Evolutionary conservation across 768 basidiomycete genomes (phyloP).

Genomic region (Lactarius vividus): DNA sequence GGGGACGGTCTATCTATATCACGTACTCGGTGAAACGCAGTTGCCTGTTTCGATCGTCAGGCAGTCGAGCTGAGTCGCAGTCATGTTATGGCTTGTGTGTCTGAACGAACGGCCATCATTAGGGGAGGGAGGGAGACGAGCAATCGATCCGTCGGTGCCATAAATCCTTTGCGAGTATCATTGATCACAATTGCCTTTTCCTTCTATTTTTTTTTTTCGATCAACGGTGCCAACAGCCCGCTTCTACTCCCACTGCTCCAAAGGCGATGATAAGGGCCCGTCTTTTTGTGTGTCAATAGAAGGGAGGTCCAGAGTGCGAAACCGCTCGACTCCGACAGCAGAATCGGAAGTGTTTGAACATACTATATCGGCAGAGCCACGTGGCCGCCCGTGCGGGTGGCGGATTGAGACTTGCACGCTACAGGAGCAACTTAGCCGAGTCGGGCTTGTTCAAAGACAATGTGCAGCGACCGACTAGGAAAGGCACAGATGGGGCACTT

Average conservation of each 20-base stretch:
- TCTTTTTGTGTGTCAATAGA: conserved; percentile 24
- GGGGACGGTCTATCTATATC: conserved; percentile 24
- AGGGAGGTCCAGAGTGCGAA: conserved; percentile 16
- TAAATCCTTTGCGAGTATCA: conserved; percentile 15
- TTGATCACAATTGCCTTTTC: conserved; percentile 11
- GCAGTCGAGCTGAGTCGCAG: conserved; percentile 16
- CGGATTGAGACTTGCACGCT: conserved; percentile 5
- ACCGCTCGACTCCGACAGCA: conserved; percentile 22
- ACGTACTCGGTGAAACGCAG: conserved; percentile 23
- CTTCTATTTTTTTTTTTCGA: conserved; percentile 23
- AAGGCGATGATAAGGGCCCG: conserved; percentile 19
- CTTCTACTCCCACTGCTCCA: conserved; percentile 15
- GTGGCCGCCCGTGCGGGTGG: conserved; percentile 16
- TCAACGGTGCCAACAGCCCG: conserved; percentile 23
- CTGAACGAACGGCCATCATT: conserved; percentile 11
- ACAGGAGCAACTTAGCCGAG: conserved; percentile 16
- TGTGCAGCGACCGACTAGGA: conserved; percentile 9
- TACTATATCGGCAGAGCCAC: conserved; percentile 27
- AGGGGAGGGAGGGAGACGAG: background rate
- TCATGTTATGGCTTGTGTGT: conserved; percentile 16
- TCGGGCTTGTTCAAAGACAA: conserved; percentile 25
- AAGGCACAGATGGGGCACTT: conserved; percentile 25
- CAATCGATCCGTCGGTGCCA: conserved; percentile 12
- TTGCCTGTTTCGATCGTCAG: conserved; percentile 13
- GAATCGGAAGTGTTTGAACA: conserved; percentile 17